Conservation (phyloP, 495 filamentous ascomycete species). For the Penicillium samsonianum region DNA sequence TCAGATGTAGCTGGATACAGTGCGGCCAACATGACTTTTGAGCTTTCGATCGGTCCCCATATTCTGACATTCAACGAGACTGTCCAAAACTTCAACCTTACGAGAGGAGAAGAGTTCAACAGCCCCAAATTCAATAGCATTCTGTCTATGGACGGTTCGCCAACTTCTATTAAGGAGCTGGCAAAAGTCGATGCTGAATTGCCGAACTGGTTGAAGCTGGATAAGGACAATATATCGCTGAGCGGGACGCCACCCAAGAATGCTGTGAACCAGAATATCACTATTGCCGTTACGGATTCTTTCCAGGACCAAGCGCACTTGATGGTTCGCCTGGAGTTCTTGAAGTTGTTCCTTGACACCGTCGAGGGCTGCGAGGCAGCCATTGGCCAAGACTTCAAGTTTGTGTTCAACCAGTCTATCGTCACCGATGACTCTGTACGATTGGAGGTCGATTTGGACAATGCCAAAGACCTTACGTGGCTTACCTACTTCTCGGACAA, state of each 20-base stretch:
- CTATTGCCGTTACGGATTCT: constrained; percentile 62
- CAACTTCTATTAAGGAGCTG: constrained; percentile 48
- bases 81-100: constrained; percentile 59
- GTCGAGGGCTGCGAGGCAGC: constrained; percentile 55
- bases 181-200: constrained; percentile 50
- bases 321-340: constrained; percentile 61
- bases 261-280: constrained; percentile 62
- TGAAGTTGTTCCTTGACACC: constrained; percentile 44
- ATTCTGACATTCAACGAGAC: constrained; percentile 62
- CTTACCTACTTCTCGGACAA: constrained; percentile 61
- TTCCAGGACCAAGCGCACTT: constrained; percentile 65
- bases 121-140: constrained; percentile 54
- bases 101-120: constrained; percentile 52
- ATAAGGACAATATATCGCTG: constrained; percentile 61
- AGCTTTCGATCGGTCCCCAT: constrained; percentile 69
- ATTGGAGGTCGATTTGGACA: constrained; percentile 54
- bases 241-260: constrained; percentile 62
- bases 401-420: constrained; percentile 60
- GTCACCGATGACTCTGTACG: constrained; percentile 52
- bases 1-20: constrained; percentile 80
- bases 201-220: constrained; percentile 71
- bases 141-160: constrained; percentile 64
- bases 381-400: constrained; percentile 64
- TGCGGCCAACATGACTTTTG: constrained; percentile 63
- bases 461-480: constrained; percentile 64